Conservation (phyloP, 352 stramenopile genomes). For the Phytopythium oedochilum region DNA sequence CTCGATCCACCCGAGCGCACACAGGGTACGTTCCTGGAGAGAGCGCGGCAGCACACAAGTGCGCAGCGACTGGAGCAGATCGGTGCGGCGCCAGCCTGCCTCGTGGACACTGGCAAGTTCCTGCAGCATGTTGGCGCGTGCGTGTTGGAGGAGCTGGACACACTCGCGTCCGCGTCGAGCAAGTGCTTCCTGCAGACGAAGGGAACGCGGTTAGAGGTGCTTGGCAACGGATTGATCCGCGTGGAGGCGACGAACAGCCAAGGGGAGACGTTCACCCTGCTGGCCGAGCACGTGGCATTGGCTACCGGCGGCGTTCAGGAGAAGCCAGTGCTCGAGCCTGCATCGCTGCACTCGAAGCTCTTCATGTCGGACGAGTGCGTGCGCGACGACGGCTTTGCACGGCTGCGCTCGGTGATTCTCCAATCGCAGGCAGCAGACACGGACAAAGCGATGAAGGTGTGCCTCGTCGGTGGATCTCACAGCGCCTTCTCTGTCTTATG, state of each 20-base stretch:
- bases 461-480: slow-evolving; percentile 80
- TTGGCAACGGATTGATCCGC: slow-evolving; percentile 42
- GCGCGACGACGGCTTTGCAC: slow-evolving; percentile 50
- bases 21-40: slow-evolving; percentile 71
- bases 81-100: slow-evolving; percentile 37
- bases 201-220: slow-evolving; percentile 38
- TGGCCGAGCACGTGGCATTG: slow-evolving; percentile 61
- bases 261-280: slow-evolving; percentile 29
- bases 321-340: slow-evolving; percentile 27
- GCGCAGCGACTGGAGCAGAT: slow-evolving; percentile 53
- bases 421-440: slow-evolving; percentile 13
- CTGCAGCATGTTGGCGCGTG: slow-evolving; percentile 43
- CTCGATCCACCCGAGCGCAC: slow-evolving; percentile 70
- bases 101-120: slow-evolving; percentile 66
- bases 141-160: slow-evolving; percentile 37
- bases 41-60: slow-evolving; percentile 35
- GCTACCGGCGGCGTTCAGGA: slow-evolving; percentile 65
- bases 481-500: slow-evolving; percentile 83
- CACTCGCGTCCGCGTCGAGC: slow-evolving; percentile 28
- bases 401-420: slow-evolving; percentile 39
- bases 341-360: slow-evolving; percentile 41
- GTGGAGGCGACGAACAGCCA: slow-evolving; percentile 27
- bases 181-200: slow-evolving; percentile 47
- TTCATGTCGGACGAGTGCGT: slow-evolving; percentile 67
- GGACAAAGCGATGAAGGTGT: slow-evolving; percentile 54